A percentile compares a stretch with the other conserved stretches of the same genome.
phyloP scores from a whole-genome alignment of 2,329 filamentous ascomycete species.

The Laburnicola sp. region DNA sequence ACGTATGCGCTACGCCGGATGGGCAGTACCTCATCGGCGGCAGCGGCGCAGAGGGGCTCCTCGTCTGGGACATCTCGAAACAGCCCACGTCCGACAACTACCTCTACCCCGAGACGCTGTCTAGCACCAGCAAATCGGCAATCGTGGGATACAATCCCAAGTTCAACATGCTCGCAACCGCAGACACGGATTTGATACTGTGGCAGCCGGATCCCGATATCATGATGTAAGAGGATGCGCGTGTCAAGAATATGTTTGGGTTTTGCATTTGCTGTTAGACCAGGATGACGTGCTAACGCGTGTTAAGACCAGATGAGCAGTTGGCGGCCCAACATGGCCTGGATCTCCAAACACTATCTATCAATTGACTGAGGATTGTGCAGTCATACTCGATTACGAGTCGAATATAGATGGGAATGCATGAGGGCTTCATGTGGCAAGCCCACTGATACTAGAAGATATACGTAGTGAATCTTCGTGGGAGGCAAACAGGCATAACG shows the following conservation, averaged over 20 bases:
- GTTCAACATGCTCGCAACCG: conserved; percentile 88
- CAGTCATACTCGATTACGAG: too few species aligned
- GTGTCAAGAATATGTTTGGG: background rate
- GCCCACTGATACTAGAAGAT: too few species aligned
- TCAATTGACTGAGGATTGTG: too few species aligned
- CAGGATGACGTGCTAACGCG: background rate
- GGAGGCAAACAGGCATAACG: too few species aligned
- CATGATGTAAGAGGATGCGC: conserved; percentile 31
- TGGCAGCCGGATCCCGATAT: conserved; percentile 54
- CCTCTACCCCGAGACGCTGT: conserved; percentile 66
- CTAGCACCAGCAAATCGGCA: conserved; percentile 65
- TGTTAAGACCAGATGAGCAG: conserved; percentile 4
- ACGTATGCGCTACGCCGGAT: conserved; percentile 87
- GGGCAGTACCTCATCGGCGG: conserved; percentile 87
- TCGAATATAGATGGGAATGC: too few species aligned
- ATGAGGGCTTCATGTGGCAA: too few species aligned
- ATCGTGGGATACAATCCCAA: conserved; percentile 87
- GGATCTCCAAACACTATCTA: background rate
- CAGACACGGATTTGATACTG: conserved; percentile 71
- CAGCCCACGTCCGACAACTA: conserved; percentile 58
- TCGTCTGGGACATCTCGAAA: conserved; percentile 79
- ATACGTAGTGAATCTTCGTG: too few species aligned
- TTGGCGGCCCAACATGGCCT: conserved; percentile 4
- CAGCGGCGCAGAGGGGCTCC: conserved; percentile 67
- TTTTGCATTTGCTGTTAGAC: background rate